Evolutionary conservation across 1,139 yeast genomes (phyloP).

Genomic region (Scheffersomyces quercinus): DNA sequence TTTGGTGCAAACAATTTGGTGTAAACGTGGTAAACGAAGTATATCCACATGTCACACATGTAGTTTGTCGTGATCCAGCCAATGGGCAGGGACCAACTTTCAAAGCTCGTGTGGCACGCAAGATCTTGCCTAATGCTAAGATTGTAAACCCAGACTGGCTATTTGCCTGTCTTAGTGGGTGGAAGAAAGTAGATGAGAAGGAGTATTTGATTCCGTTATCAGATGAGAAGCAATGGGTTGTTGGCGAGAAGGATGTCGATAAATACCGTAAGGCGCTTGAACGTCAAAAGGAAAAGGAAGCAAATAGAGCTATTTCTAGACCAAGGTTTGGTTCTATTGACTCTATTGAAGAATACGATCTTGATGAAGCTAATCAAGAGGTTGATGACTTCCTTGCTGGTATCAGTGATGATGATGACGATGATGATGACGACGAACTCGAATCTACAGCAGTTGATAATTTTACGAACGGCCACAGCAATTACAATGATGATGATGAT

Average conservation of each 20-base stretch:
- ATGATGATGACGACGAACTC: conserved; percentile 32
- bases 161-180: conserved; percentile 76
- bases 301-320: conserved; percentile 13
- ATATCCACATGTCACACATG: conserved; percentile 79
- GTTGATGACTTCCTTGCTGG: conserved; percentile 62
- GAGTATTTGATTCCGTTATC: conserved; percentile 56
- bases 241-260: conserved; percentile 44
- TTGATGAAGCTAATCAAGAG: conserved; percentile 59
- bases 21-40: conserved; percentile 80
- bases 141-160: conserved; percentile 94
- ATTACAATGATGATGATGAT: conserved; percentile 12
- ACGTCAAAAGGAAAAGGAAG: conserved; percentile 16
- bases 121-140: conserved; percentile 64
- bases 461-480: conserved; percentile 15
- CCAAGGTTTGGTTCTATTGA: conserved; percentile 30
- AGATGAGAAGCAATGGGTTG: conserved; percentile 40
- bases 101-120: conserved; percentile 75
- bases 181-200: conserved; percentile 71
- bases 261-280: conserved; percentile 40
- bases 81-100: conserved; percentile 44
- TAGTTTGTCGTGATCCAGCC: conserved; percentile 68
- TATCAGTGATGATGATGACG: conserved; percentile 51
- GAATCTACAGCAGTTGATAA: conserved; percentile 11
- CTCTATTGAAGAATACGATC: conserved; percentile 43
- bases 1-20: conserved; percentile 92